phyloP scores from a whole-genome alignment of 139 green algal genomes.

The Micractinium conductrix region DNA sequence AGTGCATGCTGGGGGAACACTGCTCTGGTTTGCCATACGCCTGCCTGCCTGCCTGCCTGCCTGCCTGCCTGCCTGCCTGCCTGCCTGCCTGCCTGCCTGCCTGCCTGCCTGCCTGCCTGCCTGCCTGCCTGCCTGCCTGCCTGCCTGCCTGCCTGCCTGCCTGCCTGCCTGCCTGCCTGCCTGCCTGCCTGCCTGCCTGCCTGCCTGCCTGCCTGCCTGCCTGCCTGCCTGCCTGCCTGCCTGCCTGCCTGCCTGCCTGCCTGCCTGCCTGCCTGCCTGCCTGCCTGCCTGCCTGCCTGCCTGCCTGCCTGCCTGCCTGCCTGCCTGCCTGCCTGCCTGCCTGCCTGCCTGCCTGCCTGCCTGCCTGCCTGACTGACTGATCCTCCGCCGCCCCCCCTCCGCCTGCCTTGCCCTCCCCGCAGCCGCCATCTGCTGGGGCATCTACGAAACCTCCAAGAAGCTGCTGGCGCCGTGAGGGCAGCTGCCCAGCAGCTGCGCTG shows the following conservation, averaged over 20 bases:
- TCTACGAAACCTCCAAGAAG: constrained; percentile 92
- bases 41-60: neutral
- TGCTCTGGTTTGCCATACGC: neutral
- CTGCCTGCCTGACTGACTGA: too few species aligned
- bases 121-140: neutral
- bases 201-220: too few species aligned
- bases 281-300: neutral
- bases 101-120: neutral
- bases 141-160: too few species aligned
- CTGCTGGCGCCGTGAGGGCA: constrained; percentile 55
- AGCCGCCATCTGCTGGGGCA: constrained; percentile 95
- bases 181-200: neutral
- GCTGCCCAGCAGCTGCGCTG: too few species aligned
- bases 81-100: too few species aligned
- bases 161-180: neutral
- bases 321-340: neutral
- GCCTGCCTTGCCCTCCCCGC: constrained; percentile 36
- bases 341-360: neutral
- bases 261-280: neutral
- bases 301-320: neutral
- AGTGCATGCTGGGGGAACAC: too few species aligned
- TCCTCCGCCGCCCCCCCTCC: neutral
- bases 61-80: neutral
- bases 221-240: neutral
- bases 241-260: neutral